These are phyloP conservation scores for Dactylellina cionopaga DNA, from an alignment of 2,329 filamentous ascomycete species.

Conservation along the genomic window DNA sequence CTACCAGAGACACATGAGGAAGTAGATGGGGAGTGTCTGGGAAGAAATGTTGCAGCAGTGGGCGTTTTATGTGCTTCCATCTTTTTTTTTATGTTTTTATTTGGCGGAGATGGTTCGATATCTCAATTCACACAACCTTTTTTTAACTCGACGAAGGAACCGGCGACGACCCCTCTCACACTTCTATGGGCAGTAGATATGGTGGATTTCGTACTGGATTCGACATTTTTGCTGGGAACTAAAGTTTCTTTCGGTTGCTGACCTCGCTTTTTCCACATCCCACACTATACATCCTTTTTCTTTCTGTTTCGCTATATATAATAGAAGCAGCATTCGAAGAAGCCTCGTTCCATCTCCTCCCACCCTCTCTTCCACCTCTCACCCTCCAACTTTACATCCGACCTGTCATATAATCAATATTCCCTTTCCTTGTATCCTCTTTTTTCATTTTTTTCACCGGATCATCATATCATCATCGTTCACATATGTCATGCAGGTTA, in stretches of 20 bases:
- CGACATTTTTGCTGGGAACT: slow-evolving; percentile 5
- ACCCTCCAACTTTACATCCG: slow-evolving; percentile 12
- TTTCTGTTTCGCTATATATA: slow-evolving; percentile 27
- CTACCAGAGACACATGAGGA: slow-evolving; percentile 99
- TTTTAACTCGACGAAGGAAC: slow-evolving; percentile 32
- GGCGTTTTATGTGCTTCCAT: slow-evolving; percentile 44
- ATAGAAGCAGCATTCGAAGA: slow-evolving; percentile 27
- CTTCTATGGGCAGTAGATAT: slow-evolving; percentile 13
- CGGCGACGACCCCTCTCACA: not conserved
- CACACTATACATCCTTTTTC: not conserved
- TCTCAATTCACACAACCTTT: slow-evolving; percentile 34
- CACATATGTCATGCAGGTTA: slow-evolving; percentile 46
- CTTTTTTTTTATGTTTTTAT: slow-evolving; percentile 23
- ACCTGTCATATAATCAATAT: slow-evolving; percentile 53
- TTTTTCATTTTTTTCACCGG: slow-evolving; percentile 47
- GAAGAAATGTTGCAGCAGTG: slow-evolving; percentile 24
- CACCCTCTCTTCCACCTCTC: not conserved
- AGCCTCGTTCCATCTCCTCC: not conserved
- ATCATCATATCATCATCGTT: slow-evolving; percentile 35
- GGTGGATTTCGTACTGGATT: slow-evolving; percentile 15
- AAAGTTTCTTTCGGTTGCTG: slow-evolving; percentile 5
- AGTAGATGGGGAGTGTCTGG: slow-evolving; percentile 70
- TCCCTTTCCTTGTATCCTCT: slow-evolving; percentile 22
- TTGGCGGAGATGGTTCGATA: slow-evolving; percentile 43
- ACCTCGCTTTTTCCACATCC: not conserved